These are phyloP conservation scores for Hibiscus mutabilis DNA, from an alignment of 345 rosid species.

Conservation along the genomic window DNA sequence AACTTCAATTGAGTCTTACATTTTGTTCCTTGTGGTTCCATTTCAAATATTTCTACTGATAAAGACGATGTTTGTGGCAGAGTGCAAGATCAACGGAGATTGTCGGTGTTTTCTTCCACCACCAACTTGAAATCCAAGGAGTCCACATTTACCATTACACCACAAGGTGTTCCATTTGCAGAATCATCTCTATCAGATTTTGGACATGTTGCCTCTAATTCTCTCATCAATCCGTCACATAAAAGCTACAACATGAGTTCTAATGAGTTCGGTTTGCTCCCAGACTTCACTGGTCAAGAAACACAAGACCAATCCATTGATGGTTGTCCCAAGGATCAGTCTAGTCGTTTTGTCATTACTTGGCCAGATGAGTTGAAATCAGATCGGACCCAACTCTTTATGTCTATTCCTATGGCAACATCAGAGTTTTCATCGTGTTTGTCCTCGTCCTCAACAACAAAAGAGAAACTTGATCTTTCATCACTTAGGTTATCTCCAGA, in stretches of 20 bases:
- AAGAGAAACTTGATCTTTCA: constrained; percentile 34
- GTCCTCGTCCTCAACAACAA: constrained; percentile 30
- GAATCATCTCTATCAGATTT: constrained; percentile 28
- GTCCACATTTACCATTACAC: constrained; percentile 19
- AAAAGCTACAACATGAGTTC: constrained; percentile 22
- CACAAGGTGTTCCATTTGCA: constrained; percentile 25
- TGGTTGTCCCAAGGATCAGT: constrained; percentile 38
- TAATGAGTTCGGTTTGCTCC: constrained; percentile 22
- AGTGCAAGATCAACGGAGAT: constrained; percentile 21
- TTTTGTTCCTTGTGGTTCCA: neutral
- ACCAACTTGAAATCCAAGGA: constrained; percentile 29
- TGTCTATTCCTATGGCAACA: constrained; percentile 51
- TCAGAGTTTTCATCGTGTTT: constrained; percentile 34
- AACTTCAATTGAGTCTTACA: neutral
- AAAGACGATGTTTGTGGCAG: constrained; percentile 24
- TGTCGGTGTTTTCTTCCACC: constrained; percentile 26
- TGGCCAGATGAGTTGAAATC: constrained; percentile 50
- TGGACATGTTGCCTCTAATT: constrained; percentile 46
- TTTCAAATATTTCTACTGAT: neutral
- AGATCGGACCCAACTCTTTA: constrained; percentile 62
- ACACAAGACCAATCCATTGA: constrained; percentile 29
- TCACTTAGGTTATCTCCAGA: constrained; percentile 48
- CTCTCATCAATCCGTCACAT: constrained; percentile 37
- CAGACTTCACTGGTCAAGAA: constrained; percentile 23
- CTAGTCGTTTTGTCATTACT: constrained; percentile 21